Conservation (phyloP, 2,329 filamentous ascomycete species). For the Paraphaeosphaeria sporulosa region DNA sequence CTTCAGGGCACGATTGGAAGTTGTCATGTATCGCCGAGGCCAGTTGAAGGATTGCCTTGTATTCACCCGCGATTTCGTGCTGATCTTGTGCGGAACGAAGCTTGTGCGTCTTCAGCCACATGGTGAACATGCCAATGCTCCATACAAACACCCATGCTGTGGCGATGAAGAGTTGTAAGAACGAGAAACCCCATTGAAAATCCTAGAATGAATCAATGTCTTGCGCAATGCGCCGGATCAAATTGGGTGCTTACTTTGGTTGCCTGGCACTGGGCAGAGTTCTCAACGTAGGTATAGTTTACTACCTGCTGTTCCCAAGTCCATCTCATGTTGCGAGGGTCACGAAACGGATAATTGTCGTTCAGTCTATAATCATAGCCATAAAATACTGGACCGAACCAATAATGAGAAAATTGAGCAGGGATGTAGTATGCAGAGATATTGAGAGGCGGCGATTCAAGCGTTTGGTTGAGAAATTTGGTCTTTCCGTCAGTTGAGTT, state of each 20-base stretch:
- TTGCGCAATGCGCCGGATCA: too few relatives aligned
- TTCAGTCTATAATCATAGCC: too few relatives aligned
- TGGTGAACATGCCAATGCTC: constrained; percentile 24
- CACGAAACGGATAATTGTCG: too few relatives aligned
- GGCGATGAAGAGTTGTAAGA: constrained; percentile 27
- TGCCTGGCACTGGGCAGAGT: too few relatives aligned
- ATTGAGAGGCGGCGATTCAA: neutral
- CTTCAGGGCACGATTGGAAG: too few relatives aligned
- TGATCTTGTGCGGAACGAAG: constrained; percentile 17
- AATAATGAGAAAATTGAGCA: neutral
- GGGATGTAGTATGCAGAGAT: neutral
- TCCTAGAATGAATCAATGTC: too few relatives aligned
- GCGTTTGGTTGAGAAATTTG: neutral
- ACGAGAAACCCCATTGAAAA: constrained; percentile 38
- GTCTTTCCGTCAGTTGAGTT: neutral
- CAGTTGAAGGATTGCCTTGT: constrained; percentile 32
- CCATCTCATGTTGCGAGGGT: too few relatives aligned
- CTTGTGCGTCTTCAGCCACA: too few relatives aligned
- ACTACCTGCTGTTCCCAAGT: too few relatives aligned
- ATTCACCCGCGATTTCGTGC: constrained; percentile 21
- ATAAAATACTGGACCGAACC: neutral
- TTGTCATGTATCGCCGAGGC: constrained; percentile 23
- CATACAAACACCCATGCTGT: constrained; percentile 24
- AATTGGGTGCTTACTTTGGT: too few relatives aligned
- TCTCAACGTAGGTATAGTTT: constrained; percentile 12